phyloP scores from a whole-genome alignment of 441 rosid species.

The Erodium chrysanthum region DNA sequence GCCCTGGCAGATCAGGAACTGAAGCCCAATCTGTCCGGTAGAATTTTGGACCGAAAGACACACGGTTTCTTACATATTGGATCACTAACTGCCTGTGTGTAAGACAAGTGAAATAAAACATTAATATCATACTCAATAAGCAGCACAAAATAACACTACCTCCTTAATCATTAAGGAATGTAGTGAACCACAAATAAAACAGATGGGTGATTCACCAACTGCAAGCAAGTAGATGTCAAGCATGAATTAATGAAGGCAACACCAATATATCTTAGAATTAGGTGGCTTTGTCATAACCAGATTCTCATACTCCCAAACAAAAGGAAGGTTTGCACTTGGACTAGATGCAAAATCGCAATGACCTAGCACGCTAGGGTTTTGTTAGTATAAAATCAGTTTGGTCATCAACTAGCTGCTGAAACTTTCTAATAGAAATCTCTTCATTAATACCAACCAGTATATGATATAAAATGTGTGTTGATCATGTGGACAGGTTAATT shows the following conservation, averaged over 20 bases:
- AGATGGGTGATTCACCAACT: background rate
- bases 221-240: background rate
- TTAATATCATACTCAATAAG: background rate
- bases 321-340: constrained; percentile 1
- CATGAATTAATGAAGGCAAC: background rate
- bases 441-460: background rate
- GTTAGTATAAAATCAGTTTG: background rate
- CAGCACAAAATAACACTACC: background rate
- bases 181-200: background rate
- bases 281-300: background rate
- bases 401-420: background rate
- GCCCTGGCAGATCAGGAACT: constrained; percentile 63
- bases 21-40: constrained; percentile 70
- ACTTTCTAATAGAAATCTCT: background rate
- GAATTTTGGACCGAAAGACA: constrained; percentile 68
- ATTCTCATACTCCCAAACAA: background rate
- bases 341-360: background rate
- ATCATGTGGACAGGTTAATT: constrained; percentile 1
- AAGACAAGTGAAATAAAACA: constrained; percentile 16
- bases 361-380: background rate
- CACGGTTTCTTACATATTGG: constrained; percentile 64
- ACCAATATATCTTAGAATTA: background rate
- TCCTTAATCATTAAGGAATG: background rate
- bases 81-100: constrained; percentile 66
- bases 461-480: background rate